Percentiles rank a stretch among this genome's conserved stretches.
These are phyloP conservation scores for Melampsora americana DNA, from an alignment of 1,284 basidiomycete genomes.

Conservation along the genomic window DNA sequence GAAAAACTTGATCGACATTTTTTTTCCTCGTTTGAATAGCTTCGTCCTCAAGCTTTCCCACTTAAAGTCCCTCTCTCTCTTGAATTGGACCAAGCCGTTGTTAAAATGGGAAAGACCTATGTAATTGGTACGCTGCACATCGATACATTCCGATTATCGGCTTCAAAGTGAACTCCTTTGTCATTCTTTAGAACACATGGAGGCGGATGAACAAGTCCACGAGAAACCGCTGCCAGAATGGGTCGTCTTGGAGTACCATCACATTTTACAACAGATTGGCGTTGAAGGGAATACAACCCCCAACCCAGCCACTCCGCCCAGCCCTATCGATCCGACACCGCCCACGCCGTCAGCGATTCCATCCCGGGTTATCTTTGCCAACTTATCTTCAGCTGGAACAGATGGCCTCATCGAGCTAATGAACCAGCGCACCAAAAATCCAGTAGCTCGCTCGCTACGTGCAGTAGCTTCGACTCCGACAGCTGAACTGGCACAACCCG, in stretches of 20 bases:
- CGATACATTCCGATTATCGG: too few relatives aligned
- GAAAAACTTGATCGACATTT: too few relatives aligned
- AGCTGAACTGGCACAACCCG: background rate
- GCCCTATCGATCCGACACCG: background rate
- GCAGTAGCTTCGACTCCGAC: background rate
- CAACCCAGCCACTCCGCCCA: background rate
- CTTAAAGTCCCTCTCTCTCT: too few relatives aligned
- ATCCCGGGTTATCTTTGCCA: slow-evolving; percentile 27
- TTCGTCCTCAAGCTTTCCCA: too few relatives aligned
- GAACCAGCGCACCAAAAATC: background rate
- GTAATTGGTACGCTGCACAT: too few relatives aligned
- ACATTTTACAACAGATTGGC: slow-evolving; percentile 45
- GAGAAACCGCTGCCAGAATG: slow-evolving; percentile 70
- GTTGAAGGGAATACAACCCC: slow-evolving; percentile 21
- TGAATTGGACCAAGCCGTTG: too few relatives aligned
- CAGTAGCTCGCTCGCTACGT: slow-evolving; percentile 3
- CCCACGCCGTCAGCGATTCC: background rate
- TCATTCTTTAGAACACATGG: slow-evolving; percentile 75
- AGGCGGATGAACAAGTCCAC: slow-evolving; percentile 73
- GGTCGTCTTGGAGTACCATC: slow-evolving; percentile 60
- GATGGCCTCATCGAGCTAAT: background rate
- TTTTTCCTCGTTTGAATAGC: too few relatives aligned
- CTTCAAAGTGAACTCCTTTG: too few relatives aligned
- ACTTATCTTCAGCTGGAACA: slow-evolving; percentile 4
- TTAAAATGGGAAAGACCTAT: too few relatives aligned